Percentiles rank a stretch among this genome's conserved stretches.
phyloP scores from a whole-genome alignment of 106 monocot species.

The Acorus gramineus region DNA sequence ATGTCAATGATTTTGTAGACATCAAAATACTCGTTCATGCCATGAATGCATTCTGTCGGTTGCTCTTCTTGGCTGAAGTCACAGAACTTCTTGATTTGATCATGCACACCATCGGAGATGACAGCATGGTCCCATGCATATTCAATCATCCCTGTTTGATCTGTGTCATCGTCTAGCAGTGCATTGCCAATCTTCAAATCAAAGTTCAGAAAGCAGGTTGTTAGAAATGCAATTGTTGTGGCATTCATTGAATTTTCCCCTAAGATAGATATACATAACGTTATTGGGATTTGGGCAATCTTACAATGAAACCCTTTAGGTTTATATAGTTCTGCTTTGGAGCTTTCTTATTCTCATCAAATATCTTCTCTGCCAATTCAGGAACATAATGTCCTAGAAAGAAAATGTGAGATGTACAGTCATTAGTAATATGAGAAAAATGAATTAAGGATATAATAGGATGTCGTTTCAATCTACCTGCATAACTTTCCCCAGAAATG shows the following conservation, averaged over 20 bases:
- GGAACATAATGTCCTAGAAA: conserved; percentile 2
- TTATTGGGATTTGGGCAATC: not conserved
- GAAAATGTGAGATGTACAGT: not conserved
- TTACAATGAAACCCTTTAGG: conserved; percentile 1
- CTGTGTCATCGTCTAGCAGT: conserved; percentile 74
- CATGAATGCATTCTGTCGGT: conserved; percentile 18
- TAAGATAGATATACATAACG: not conserved
- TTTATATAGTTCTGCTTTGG: not conserved
- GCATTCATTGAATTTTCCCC: too few relatives aligned
- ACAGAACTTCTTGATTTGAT: conserved; percentile 49
- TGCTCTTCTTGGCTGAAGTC: conserved; percentile 40
- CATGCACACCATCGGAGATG: conserved; percentile 75
- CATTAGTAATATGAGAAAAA: too few relatives aligned
- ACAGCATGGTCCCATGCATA: conserved; percentile 98
- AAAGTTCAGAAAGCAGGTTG: not conserved
- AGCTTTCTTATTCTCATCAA: not conserved
- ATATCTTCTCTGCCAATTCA: not conserved
- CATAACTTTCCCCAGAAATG: conserved; percentile 73
- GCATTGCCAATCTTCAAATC: conserved; percentile 79
- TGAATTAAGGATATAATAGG: not conserved
- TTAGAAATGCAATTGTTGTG: not conserved
- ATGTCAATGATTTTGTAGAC: conserved; percentile 78
- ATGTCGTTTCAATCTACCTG: conserved; percentile 17
- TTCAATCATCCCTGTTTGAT: conserved; percentile 77
- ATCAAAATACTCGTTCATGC: conserved; percentile 38